Base-by-base conservation (phyloP, 176 grass and related monocot genomes). In the Ensete ventricosum region DNA sequence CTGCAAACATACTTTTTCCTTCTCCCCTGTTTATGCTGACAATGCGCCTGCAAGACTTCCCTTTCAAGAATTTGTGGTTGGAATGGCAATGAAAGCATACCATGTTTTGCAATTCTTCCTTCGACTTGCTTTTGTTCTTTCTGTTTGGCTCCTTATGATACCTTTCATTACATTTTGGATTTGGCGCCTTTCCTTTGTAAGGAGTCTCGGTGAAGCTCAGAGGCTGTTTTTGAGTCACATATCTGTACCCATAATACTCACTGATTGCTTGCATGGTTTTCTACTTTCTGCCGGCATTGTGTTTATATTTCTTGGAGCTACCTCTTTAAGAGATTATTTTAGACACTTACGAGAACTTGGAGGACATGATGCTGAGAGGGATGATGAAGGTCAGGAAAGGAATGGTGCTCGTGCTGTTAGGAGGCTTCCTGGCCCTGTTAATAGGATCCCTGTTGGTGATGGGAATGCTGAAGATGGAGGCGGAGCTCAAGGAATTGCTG, bases 101-200 rank as follows among this genome's bases (percentile, higher is more conserved):
- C 91, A 91, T 63, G 86, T 99, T 26, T 77, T 99, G 60, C 91
- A 99, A 73, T 99, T 99, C 52, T 87, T 99, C 25, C 81, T 99
- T 49, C 88, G 96, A 19, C 96, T 99, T 57, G 88, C 91, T 23
- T 99, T 99, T 84, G 96, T 99, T 73, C 86, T 95, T 67, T 95
- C 96, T 51, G 91, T 99, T 75, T 99, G 96, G 96, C 96, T 99
- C 48, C 86, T 99, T 76, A 91, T 95, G 81, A 99, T 99, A 88
- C 96, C 96, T 22, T 99, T 99, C 73, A 99, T 99, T 62, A 99
- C 96, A 27, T 99, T 93, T 52, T 99, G 96, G 96, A 99, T 99
- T 82, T 92, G 96, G 81, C 84, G 91, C 53, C 55, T 99, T 62
- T 95, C 96, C 60, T 91, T 99, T 75, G 96, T 99, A 54, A 89